phyloP scores from a whole-genome alignment of 805 yeast genomes.

The Cyberlindnera misumaiensis region DNA sequence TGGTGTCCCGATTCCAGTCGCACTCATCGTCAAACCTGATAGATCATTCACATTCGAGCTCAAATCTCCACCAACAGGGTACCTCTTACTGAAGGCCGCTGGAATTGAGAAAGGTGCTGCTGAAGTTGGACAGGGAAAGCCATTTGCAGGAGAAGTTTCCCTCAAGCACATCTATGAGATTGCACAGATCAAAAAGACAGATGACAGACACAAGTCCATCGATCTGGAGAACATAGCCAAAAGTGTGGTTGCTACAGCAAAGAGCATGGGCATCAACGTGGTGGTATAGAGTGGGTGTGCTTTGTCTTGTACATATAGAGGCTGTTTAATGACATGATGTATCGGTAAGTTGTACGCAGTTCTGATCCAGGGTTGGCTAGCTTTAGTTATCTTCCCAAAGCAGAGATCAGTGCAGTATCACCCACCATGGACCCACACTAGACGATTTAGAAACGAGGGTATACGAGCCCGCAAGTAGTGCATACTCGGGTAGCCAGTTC shows the following conservation, averaged over 20 bases:
- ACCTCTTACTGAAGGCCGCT: slow-evolving; percentile 76
- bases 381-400: too few species aligned
- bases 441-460: too few species aligned
- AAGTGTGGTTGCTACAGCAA: slow-evolving; percentile 82
- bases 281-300: slow-evolving; percentile 38
- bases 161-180: slow-evolving; percentile 91
- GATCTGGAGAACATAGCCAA: slow-evolving; percentile 75
- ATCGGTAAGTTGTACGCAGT: too few species aligned
- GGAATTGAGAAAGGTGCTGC: slow-evolving; percentile 75
- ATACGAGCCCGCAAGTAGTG: too few species aligned
- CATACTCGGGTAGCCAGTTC: too few species aligned
- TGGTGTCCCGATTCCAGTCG: slow-evolving; percentile 85
- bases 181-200: slow-evolving; percentile 88
- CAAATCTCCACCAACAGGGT: slow-evolving; percentile 89
- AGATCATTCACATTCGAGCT: slow-evolving; percentile 79
- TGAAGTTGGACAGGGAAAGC: slow-evolving; percentile 45
- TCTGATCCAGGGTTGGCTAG: too few species aligned
- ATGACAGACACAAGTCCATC: slow-evolving; percentile 64
- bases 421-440: too few species aligned
- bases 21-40: slow-evolving; percentile 85
- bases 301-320: slow-evolving; percentile 1
- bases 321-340: background rate
- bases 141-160: slow-evolving; percentile 56
- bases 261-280: slow-evolving; percentile 79
- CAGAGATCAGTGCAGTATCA: too few species aligned